These are phyloP conservation scores for Starmera stellimalicola DNA, from an alignment of 1,139 yeast genomes.

Conservation along the genomic window DNA sequence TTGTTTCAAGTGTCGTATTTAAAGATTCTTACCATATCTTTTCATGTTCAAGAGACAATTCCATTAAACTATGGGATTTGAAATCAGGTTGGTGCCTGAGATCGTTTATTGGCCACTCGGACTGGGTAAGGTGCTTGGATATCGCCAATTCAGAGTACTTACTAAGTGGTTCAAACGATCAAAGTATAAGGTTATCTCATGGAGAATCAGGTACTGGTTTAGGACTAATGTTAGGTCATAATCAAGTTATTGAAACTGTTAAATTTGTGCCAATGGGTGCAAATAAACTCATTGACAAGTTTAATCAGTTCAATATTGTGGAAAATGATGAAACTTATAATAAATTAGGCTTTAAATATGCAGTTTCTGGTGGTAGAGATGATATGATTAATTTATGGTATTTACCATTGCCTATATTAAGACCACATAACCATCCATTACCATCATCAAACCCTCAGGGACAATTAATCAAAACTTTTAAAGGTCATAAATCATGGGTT, in stretches of 20 bases:
- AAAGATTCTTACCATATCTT: slow-evolving; percentile 38
- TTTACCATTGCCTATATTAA: slow-evolving; percentile 48
- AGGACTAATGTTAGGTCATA: slow-evolving; percentile 65
- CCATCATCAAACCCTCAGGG: slow-evolving; percentile 58
- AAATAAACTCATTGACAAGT: slow-evolving; percentile 40
- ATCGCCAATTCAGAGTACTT: slow-evolving; percentile 45
- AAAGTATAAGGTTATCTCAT: slow-evolving; percentile 57
- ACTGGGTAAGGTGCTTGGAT: slow-evolving; percentile 76
- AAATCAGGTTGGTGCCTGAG: slow-evolving; percentile 57
- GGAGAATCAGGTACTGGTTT: slow-evolving; percentile 61
- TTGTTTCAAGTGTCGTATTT: slow-evolving; percentile 60
- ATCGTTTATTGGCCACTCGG: slow-evolving; percentile 71
- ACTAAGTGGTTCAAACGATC: slow-evolving; percentile 77
- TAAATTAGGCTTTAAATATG: slow-evolving; percentile 49
- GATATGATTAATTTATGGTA: slow-evolving; percentile 71
- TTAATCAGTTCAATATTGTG: slow-evolving; percentile 19
- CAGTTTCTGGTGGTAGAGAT: slow-evolving; percentile 79
- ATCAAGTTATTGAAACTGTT: slow-evolving; percentile 74
- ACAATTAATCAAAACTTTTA: slow-evolving; percentile 40
- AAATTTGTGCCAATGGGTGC: slow-evolving; percentile 48
- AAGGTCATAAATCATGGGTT: slow-evolving; percentile 88
- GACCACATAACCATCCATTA: slow-evolving; percentile 46
- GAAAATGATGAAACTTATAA: slow-evolving; percentile 22
- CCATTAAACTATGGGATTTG: slow-evolving; percentile 73
- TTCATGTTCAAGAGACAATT: slow-evolving; percentile 70